Conservation (phyloP, 306 rosid species). For the Fagus sylvatica region DNA sequence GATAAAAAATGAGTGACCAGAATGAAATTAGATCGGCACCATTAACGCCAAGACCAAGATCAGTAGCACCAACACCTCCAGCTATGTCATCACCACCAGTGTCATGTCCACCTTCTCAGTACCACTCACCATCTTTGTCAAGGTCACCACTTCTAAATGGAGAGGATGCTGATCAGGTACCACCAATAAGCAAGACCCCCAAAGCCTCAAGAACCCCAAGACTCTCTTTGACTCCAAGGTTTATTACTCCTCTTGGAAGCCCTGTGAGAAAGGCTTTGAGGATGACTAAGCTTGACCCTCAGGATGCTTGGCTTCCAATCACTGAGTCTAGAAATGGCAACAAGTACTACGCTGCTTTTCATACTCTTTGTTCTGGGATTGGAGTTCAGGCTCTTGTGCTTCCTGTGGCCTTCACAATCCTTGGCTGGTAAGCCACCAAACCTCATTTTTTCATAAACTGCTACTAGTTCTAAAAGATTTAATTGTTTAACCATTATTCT, state of each 20-base stretch:
- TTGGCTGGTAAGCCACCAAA: slow-evolving; percentile 56
- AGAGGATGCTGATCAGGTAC: slow-evolving; percentile 25
- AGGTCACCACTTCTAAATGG: slow-evolving; percentile 50
- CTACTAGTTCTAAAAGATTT: too few relatives aligned
- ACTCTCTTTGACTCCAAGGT: slow-evolving; percentile 44
- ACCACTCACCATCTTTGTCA: slow-evolving; percentile 51
- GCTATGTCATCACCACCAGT: slow-evolving; percentile 34
- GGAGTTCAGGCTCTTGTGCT: slow-evolving; percentile 70
- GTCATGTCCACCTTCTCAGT: slow-evolving; percentile 71
- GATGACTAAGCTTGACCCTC: slow-evolving; percentile 54
- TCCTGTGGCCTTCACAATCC: slow-evolving; percentile 57
- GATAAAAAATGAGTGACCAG: slow-evolving; percentile 38
- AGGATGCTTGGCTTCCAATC: slow-evolving; percentile 69
- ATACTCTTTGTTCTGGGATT: slow-evolving; percentile 61
- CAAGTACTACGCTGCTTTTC: slow-evolving; percentile 58
- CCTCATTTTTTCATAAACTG: not conserved
- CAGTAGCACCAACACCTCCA: slow-evolving; percentile 34
- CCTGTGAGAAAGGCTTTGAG: slow-evolving; percentile 48
- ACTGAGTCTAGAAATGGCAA: slow-evolving; percentile 70
- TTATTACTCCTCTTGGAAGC: slow-evolving; percentile 48
- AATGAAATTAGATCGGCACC: slow-evolving; percentile 71
- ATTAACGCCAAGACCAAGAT: slow-evolving; percentile 49
- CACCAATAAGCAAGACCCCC: slow-evolving; percentile 41
- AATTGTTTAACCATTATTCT: too few relatives aligned
- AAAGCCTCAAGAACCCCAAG: slow-evolving; percentile 50